Evolutionary conservation across 768 basidiomycete species (phyloP), one percentile per base, ranked within the genome.

Genomic region (Suillus clintonianus): DNA sequence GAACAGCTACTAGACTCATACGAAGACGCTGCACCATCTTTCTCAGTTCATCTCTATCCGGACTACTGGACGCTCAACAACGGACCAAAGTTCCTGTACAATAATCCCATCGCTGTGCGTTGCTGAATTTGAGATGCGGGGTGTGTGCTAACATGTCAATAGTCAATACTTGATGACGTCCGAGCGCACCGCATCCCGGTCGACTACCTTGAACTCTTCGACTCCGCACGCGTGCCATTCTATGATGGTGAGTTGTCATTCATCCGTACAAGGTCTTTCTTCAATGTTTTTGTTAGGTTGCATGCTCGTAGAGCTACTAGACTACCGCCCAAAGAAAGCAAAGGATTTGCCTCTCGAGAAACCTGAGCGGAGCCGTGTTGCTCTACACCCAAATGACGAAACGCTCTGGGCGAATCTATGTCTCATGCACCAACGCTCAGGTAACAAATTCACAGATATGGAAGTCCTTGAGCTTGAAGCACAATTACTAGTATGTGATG

Each of bases 31-130:
- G 84, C 86, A 2, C 87, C 92, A 1, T 95, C 93, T 17, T 91
- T 95, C 73, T 85, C 88, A 11, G 85, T 95, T 5, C 88, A 92
- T 68, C 81, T 95, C 48, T 83, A 92, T 75, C 82, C 85, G 30
- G 93, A 94, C 70, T 81, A 91, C 73, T 95, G 93, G 93, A 85
- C 86, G 4, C 81, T 95, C 54, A 94, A 94, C 71, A 87, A 85
- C 64, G 89, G 91, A 48, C 85, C 88, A 68, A 92, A 92, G 81
- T 93, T 92, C 72, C 78, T 89, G 62, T 93, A 94, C 74, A 89
- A 90, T 71, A 87, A 88, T 72, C 91, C 86, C 67, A 85, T 90
- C 64, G 90, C 92, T 50, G 84, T 85, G 45, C 56, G 80, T 56
- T 30, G 24, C n/a, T 59, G 45, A 66, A 51, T 55, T 55, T 51